Conservation (phyloP, 1,284 basidiomycete species). For the Tremellales sp. region DNA sequence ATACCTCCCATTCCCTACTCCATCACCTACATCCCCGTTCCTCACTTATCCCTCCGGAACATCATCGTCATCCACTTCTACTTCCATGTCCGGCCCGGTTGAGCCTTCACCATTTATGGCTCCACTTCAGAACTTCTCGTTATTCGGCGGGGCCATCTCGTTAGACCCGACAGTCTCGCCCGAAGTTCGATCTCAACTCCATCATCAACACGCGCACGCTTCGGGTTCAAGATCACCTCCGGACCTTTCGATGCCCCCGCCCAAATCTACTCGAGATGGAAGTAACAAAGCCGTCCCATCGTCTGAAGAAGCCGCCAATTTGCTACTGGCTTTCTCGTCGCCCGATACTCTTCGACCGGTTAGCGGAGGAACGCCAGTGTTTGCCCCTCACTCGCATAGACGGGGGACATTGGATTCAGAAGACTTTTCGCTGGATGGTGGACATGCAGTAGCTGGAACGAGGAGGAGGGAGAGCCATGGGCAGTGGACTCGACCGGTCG, state of each 20-base stretch:
- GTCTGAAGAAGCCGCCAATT: conserved; percentile 40
- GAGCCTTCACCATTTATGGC: conserved; percentile 44
- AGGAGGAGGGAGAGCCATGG: neutral
- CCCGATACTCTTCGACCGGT: conserved; percentile 38
- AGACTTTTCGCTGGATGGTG: conserved; percentile 38
- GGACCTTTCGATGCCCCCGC: conserved; percentile 10
- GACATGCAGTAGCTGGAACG: conserved; percentile 3
- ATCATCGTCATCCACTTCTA: conserved; percentile 1
- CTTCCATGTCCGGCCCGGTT: conserved; percentile 16
- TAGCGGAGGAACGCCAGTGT: neutral
- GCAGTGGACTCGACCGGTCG: conserved; percentile 4
- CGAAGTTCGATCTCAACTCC: neutral
- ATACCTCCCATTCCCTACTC: conserved; percentile 46
- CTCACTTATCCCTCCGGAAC: conserved; percentile 21
- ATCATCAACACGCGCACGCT: neutral
- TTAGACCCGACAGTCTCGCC: conserved; percentile 17
- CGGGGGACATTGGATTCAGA: conserved; percentile 32
- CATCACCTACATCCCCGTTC: conserved; percentile 45
- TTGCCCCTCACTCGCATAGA: neutral
- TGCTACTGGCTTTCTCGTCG: conserved; percentile 40
- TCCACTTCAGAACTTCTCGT: conserved; percentile 32
- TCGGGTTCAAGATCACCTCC: conserved; percentile 5
- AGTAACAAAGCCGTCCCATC: neutral
- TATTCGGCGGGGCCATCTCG: conserved; percentile 37
- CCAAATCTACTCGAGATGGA: neutral